Percentiles rank a stretch among this genome's conserved stretches.
phyloP scores from a whole-genome alignment of 345 rosid genomes.

The Chamaenerion angustifolium region DNA sequence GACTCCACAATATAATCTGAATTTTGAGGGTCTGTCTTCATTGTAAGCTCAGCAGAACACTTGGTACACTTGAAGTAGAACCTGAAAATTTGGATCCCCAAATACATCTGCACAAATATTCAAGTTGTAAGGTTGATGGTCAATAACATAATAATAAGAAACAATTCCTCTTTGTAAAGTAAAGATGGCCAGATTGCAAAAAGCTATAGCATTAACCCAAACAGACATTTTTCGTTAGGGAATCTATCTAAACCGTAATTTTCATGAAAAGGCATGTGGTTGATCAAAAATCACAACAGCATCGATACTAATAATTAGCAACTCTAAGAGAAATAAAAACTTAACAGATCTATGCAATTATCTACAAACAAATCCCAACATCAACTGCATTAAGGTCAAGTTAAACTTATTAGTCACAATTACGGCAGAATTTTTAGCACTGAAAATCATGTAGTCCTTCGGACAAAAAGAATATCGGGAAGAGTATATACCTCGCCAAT shows the following conservation, averaged over 20 bases:
- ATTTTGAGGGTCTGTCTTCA: constrained; percentile 91
- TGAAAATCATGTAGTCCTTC: neutral
- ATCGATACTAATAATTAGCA: no score
- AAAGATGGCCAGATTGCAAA: neutral
- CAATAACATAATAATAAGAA: constrained; percentile 71
- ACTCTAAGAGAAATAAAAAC: no score
- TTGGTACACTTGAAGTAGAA: constrained; percentile 92
- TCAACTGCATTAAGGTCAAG: neutral
- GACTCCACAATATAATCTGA: constrained; percentile 84
- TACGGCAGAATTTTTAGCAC: no score
- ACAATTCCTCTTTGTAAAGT: constrained; percentile 56
- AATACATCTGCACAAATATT: constrained; percentile 80
- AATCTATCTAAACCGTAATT: no score
- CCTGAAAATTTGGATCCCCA: constrained; percentile 81
- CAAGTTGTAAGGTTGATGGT: constrained; percentile 76
- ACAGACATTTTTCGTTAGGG: no score
- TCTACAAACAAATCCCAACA: no score
- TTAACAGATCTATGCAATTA: no score
- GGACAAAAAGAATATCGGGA: neutral
- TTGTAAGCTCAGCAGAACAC: constrained; percentile 80
- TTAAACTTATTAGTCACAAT: neutral
- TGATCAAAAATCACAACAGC: no score
- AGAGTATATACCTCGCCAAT: constrained; percentile 46
- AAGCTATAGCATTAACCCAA: neutral
- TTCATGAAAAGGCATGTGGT: no score